A percentile compares a stretch with the other conserved stretches of the same genome.
phyloP scores from a whole-genome alignment of 352 stramenopile genomes.

The Phytophthora ramorum region DNA sequence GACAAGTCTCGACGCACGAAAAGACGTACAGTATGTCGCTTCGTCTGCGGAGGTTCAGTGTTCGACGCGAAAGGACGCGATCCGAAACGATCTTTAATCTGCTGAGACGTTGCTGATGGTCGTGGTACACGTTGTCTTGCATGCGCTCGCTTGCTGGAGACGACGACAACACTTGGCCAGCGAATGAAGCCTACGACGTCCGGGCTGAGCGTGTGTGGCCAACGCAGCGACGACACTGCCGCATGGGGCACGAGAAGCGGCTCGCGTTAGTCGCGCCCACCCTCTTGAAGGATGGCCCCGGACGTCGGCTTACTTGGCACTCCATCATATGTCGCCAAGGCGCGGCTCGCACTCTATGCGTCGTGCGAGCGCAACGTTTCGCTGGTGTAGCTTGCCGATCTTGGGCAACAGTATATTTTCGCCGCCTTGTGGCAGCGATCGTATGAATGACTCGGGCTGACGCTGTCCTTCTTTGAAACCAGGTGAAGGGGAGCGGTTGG shows the following conservation, averaged over 20 bases:
- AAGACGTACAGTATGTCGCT: not conserved
- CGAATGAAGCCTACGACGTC: slow-evolving; percentile 14
- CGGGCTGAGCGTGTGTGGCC: slow-evolving; percentile 5
- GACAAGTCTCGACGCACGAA: not conserved
- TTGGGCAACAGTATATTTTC: not conserved
- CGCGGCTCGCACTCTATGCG: slow-evolving; percentile 17
- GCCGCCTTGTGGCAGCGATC: slow-evolving; percentile 14
- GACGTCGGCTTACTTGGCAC: slow-evolving; percentile 6
- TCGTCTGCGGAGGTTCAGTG: slow-evolving; percentile 16
- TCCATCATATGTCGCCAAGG: slow-evolving; percentile 20
- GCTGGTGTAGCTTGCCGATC: not conserved
- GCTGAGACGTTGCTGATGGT: no score
- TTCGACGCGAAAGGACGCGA: slow-evolving; percentile 13
- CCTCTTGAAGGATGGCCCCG: slow-evolving; percentile 15
- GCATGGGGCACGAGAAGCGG: slow-evolving; percentile 22
- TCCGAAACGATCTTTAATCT: slow-evolving; percentile 20
- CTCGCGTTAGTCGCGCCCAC: slow-evolving; percentile 22
- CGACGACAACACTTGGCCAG: slow-evolving; percentile 28
- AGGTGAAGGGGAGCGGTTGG: slow-evolving; percentile 21
- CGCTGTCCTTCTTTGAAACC: slow-evolving; percentile 29
- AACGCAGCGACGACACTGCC: slow-evolving; percentile 16
- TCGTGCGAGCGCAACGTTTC: not conserved
- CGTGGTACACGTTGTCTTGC: slow-evolving; percentile 5
- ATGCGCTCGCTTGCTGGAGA: slow-evolving; percentile 8
- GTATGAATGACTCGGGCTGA: slow-evolving; percentile 13